Percentiles rank a stretch among this genome's conserved stretches.
Conservation (phyloP, 257 asterid species). For the Plantago ovata region DNA sequence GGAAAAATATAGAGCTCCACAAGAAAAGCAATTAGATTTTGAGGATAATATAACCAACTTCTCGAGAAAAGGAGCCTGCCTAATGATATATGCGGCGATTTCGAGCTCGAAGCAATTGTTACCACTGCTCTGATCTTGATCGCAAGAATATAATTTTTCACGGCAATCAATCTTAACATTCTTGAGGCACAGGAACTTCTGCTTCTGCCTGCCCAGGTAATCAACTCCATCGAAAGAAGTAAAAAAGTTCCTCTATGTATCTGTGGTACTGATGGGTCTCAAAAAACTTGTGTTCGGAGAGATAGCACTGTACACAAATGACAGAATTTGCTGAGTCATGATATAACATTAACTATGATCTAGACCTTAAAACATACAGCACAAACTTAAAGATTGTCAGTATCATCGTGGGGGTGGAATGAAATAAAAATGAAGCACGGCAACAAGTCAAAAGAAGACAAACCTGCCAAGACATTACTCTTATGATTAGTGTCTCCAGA, state of each 20-base stretch:
- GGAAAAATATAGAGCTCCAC: not conserved
- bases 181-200: not conserved
- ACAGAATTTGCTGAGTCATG: not conserved
- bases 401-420: too few species aligned
- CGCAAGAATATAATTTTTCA: not conserved
- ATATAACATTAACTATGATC: not conserved
- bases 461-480: not conserved
- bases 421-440: not conserved
- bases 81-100: conserved; percentile 3
- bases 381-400: too few species aligned
- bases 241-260: not conserved
- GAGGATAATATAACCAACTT: not conserved
- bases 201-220: not conserved
- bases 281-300: not conserved
- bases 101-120: not conserved
- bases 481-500: not conserved
- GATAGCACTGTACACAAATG: not conserved
- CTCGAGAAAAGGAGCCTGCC: not conserved
- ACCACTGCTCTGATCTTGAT: not conserved
- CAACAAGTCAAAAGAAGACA: not conserved
- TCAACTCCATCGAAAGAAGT: not conserved
- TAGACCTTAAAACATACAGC: too few species aligned
- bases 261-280: not conserved
- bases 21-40: not conserved
- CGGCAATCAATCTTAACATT: not conserved